Percentiles rank a stretch among this genome's conserved stretches.
These are phyloP conservation scores for Neofusicoccum laricinum DNA, from an alignment of 2,329 filamentous ascomycete species.

Conservation along the genomic window DNA sequence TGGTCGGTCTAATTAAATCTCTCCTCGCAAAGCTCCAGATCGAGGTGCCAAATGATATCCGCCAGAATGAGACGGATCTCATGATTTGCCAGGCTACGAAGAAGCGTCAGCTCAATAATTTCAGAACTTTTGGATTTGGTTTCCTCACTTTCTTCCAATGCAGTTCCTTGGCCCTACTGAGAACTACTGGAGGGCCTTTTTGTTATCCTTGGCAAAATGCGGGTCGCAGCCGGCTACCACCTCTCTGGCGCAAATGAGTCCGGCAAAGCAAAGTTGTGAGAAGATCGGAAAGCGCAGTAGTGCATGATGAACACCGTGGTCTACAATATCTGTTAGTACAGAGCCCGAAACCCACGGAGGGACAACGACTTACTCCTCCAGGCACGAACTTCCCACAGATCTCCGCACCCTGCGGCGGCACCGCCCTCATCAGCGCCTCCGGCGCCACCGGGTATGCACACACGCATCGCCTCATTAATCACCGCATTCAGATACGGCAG, in stretches of 20 bases:
- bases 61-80: too few species aligned
- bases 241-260: slow-evolving; percentile 30
- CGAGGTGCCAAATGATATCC: too few species aligned
- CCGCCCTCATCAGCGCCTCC: slow-evolving; percentile 28
- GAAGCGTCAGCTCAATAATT: too few species aligned
- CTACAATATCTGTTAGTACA: slow-evolving; percentile 20
- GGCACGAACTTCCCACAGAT: slow-evolving; percentile 21
- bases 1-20: too few species aligned
- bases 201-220: slow-evolving; percentile 24
- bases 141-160: slow-evolving; percentile 33
- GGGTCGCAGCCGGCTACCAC: slow-evolving; percentile 28
- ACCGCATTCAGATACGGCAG: slow-evolving; percentile 19
- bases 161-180: slow-evolving; percentile 28
- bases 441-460: slow-evolving; percentile 45
- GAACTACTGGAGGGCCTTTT: slow-evolving; percentile 25
- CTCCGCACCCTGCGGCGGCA: slow-evolving; percentile 28
- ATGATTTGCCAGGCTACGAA: too few species aligned
- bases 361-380: slow-evolving; percentile 20
- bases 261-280: slow-evolving; percentile 26
- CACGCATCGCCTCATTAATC: slow-evolving; percentile 42
- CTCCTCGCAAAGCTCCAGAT: too few species aligned
- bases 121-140: too few species aligned
- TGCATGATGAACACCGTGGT: slow-evolving; percentile 16
- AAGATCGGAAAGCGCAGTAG: slow-evolving; percentile 23
- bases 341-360: background rate